Percentiles rank a stretch among this genome's conserved stretches.
Conservation (phyloP, 2,329 filamentous ascomycete genomes). For the Cladorrhinum sp. region DNA sequence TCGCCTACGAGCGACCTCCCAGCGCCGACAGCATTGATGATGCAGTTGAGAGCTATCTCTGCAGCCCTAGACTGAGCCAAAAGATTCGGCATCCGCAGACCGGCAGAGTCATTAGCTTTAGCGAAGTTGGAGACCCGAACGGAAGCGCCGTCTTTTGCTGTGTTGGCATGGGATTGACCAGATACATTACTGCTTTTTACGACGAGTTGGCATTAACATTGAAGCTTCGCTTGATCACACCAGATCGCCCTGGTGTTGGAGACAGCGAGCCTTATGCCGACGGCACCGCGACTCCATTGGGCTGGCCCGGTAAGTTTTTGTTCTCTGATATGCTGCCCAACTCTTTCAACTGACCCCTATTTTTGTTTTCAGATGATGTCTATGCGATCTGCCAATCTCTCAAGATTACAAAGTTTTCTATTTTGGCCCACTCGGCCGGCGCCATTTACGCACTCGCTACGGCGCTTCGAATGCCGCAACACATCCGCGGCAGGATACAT, state of each 20-base stretch:
- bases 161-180: conserved; percentile 94
- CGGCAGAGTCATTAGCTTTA: conserved; percentile 87
- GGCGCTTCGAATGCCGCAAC: conserved; percentile 90
- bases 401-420: conserved; percentile 92
- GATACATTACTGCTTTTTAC: conserved; percentile 96
- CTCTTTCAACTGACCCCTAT: conserved; percentile 3
- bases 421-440: conserved; percentile 92
- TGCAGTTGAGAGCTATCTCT: conserved; percentile 80
- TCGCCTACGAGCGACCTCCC: conserved; percentile 67
- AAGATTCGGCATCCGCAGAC: conserved; percentile 84
- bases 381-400: conserved; percentile 89
- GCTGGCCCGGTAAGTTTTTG: conserved; percentile 76
- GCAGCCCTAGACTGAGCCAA: conserved; percentile 79
- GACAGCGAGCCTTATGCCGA: conserved; percentile 84
- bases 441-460: conserved; percentile 98
- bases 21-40: conserved; percentile 87
- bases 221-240: conserved; percentile 85
- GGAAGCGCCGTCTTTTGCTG: conserved; percentile 94
- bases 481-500: conserved; percentile 91
- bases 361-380: conserved; percentile 63
- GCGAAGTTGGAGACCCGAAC: conserved; percentile 88
- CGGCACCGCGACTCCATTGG: conserved; percentile 78
- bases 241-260: conserved; percentile 89
- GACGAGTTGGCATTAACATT: conserved; percentile 89
- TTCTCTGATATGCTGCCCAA: background rate